Evolutionary conservation across 768 basidiomycete species (phyloP).

Genomic region (Clavulina sp.): DNA sequence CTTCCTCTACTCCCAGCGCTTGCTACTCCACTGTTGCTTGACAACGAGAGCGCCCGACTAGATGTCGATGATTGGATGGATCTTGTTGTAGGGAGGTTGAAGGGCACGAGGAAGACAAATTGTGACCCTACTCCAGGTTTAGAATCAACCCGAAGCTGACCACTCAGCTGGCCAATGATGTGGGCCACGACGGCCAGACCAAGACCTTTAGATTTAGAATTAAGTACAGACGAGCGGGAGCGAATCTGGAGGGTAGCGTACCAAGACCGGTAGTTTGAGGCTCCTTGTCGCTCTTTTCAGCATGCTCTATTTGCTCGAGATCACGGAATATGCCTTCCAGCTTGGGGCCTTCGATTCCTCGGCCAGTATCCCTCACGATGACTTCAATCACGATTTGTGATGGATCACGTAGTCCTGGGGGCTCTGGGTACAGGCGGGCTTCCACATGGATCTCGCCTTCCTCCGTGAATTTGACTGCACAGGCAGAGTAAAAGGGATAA

Average conservation of each 20-base stretch:
- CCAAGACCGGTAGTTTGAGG: too few relatives aligned
- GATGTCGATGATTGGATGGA: neutral
- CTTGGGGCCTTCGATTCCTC: conserved; percentile 46
- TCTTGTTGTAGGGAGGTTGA: conserved; percentile 25
- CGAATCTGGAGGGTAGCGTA: too few relatives aligned
- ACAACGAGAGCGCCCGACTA: neutral
- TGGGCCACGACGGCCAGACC: conserved; percentile 68
- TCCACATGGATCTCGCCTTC: conserved; percentile 42
- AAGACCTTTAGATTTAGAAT: conserved; percentile 27
- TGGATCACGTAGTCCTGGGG: conserved; percentile 29
- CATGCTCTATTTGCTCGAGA: conserved; percentile 61
- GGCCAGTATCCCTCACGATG: conserved; percentile 51
- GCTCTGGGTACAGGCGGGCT: conserved; percentile 35
- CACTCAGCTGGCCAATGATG: conserved; percentile 61
- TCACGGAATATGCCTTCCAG: conserved; percentile 64
- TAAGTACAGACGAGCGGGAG: neutral
- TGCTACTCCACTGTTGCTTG: neutral
- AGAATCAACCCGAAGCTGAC: conserved; percentile 64
- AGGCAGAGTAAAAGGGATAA: too few relatives aligned
- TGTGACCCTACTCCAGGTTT: conserved; percentile 44
- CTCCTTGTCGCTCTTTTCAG: too few relatives aligned
- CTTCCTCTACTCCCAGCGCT: too few relatives aligned
- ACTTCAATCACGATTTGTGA: conserved; percentile 47
- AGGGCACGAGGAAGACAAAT: conserved; percentile 56
- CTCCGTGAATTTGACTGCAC: conserved; percentile 51